Evolutionary conservation across 257 asterid genomes (phyloP), one percentile per base, ranked within the genome.

Genomic region (Capsicum chinense): DNA sequence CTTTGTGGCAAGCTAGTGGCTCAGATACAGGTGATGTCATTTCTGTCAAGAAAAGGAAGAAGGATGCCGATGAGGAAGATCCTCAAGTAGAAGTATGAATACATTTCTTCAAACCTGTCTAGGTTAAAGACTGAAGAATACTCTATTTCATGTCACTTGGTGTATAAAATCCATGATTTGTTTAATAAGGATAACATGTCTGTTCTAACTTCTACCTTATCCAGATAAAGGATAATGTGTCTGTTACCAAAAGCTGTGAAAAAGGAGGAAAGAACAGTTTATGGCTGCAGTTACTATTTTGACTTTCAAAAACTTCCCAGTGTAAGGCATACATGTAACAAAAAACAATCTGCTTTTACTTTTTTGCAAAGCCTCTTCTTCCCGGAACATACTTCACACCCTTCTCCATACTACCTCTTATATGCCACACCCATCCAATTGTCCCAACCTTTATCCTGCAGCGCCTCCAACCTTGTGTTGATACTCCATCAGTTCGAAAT

Each of bases 41-140:
- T 79, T 87, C 98, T 70, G 84, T 92, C 84, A 97, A 95, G 88
- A 97, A 91, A 91, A 97, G 98, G 92, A 97, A 91, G 87, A 93
- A 89, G 85, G 90, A 86, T 60, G 90, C 73, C 21, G 81, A 85
- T 66, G 86, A 83, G 54, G 90, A 88, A 85, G 98, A 97, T 83
- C 52, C 90, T 79, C 97, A 86, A 69, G 86, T 87, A 67, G 95
- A 93, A 98, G 99, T 95, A 92, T 85, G 62, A 5, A 68, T 62
- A 37, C 52, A 44, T 80, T 68, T 42, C 26, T 83, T 57, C 50
- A 47, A 52, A 69, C 12, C 7, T 39, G 54, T 69, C 56, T 39
- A 7, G 26, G 48, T 76, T 76, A 26, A 54, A 54, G 48, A 76
- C 15, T 21, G 48, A 76, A 52, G 12, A 56, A 26, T 52, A 52